Conservation (phyloP, 192 early-diverging fungal species). For the Podila clonocystis region DNA sequence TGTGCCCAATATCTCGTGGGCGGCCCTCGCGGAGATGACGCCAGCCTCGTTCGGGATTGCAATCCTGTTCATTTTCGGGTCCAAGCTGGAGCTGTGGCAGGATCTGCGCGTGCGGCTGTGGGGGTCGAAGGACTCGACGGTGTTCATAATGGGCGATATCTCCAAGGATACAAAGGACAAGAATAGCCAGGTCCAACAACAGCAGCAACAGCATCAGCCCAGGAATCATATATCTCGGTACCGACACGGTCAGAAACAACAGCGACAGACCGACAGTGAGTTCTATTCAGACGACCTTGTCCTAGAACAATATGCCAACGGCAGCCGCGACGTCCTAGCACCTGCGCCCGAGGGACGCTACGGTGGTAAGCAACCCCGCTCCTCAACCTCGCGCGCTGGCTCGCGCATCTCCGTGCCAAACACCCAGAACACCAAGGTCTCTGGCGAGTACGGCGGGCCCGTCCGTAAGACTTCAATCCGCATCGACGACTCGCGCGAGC, state of each 20-base stretch:
- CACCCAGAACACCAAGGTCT: not conserved
- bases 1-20: conserved; percentile 36
- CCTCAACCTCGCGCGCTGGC: not conserved
- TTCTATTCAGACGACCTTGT: conserved; percentile 10
- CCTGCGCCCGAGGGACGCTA: not conserved
- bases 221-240: not conserved
- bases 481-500: conserved; percentile 16
- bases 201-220: conserved; percentile 1
- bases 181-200: not conserved
- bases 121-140: conserved; percentile 7
- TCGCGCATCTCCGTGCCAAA: not conserved
- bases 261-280: not conserved
- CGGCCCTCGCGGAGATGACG: conserved; percentile 10
- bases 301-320: not conserved
- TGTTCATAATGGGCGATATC: conserved; percentile 24
- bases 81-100: conserved; percentile 38
- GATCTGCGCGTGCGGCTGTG: conserved; percentile 9
- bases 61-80: conserved; percentile 28
- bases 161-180: conserved; percentile 6
- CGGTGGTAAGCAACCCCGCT: conserved; percentile 11
- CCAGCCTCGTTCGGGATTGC: conserved; percentile 21
- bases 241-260: not conserved
- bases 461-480: conserved; percentile 12
- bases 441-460: not conserved
- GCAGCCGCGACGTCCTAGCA: conserved; percentile 17